Evolutionary conservation across 768 basidiomycete species (phyloP).

Genomic region (Brasilioporus rufonigricans): DNA sequence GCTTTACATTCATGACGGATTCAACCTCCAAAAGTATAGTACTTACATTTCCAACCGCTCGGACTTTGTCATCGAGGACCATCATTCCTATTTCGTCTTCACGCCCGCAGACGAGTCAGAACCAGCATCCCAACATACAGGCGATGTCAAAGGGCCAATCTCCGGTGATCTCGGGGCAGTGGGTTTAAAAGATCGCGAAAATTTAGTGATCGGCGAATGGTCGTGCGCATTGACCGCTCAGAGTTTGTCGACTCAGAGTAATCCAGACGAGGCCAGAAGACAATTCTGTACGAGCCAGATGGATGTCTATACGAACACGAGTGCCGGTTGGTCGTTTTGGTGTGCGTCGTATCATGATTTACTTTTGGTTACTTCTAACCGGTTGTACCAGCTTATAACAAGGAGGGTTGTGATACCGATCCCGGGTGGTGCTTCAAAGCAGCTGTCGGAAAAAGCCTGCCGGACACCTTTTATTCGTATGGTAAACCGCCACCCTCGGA

Average conservation of each 20-base stretch:
- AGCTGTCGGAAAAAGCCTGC: slow-evolving; percentile 56
- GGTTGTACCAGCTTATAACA: slow-evolving; percentile 48
- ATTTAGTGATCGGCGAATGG: slow-evolving; percentile 51
- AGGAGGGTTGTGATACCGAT: slow-evolving; percentile 57
- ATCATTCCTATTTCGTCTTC: slow-evolving; percentile 74
- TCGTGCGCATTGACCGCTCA: slow-evolving; percentile 47
- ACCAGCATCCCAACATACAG: slow-evolving; percentile 44
- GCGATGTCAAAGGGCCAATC: slow-evolving; percentile 31
- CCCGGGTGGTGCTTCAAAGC: slow-evolving; percentile 69
- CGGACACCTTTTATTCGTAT: slow-evolving; percentile 57
- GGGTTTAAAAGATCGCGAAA: slow-evolving; percentile 34
- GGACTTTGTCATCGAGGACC: slow-evolving; percentile 71
- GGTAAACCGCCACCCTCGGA: slow-evolving; percentile 27
- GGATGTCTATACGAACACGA: slow-evolving; percentile 51
- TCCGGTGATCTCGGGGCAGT: slow-evolving; percentile 17
- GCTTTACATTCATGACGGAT: slow-evolving; percentile 68
- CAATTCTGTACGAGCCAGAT: slow-evolving; percentile 60
- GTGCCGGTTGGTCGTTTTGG: slow-evolving; percentile 72
- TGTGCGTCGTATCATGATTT: slow-evolving; percentile 36
- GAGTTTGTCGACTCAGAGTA: slow-evolving; percentile 47
- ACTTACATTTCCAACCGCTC: slow-evolving; percentile 45
- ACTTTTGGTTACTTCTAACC: neutral
- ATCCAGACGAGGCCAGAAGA: slow-evolving; percentile 43
- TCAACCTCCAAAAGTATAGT: slow-evolving; percentile 41
- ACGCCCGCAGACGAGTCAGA: slow-evolving; percentile 48